Evolutionary conservation across 805 yeast genomes (phyloP).

Genomic region (Starmerella potacharoeniae): DNA sequence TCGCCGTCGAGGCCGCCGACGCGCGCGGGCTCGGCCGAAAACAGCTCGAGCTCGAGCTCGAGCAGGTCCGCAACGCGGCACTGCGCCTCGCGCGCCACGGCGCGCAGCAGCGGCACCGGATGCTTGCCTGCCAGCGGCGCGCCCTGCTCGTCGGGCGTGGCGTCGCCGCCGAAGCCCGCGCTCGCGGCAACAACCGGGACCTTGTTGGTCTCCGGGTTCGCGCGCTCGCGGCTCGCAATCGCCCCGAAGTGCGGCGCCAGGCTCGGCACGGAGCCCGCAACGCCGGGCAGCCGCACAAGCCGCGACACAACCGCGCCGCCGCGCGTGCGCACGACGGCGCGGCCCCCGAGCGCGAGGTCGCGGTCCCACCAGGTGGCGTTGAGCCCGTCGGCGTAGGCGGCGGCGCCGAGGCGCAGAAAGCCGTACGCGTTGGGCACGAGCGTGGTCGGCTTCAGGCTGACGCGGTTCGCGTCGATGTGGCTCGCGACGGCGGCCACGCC

Average conservation of each 20-base stretch:
- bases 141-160: constrained; percentile 34
- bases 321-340: constrained; percentile 57
- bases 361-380: constrained; percentile 95
- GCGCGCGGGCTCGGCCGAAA: constrained; percentile 70
- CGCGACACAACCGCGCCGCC: constrained; percentile 38
- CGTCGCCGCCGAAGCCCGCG: constrained; percentile 31
- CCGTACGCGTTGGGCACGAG: constrained; percentile 55
- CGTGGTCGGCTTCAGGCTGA: constrained; percentile 80
- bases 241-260: constrained; percentile 82
- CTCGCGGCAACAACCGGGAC: constrained; percentile 80
- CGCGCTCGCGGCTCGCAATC: constrained; percentile 41
- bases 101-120: constrained; percentile 52
- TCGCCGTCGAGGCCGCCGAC: constrained; percentile 85
- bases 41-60: constrained; percentile 84
- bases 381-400: constrained; percentile 85
- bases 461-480: constrained; percentile 88
- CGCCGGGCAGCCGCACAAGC: constrained; percentile 69
- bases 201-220: constrained; percentile 77
- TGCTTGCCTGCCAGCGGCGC: constrained; percentile 60
- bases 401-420: constrained; percentile 72
- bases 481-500: constrained; percentile 87
- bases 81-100: constrained; percentile 55
- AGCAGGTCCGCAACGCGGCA: constrained; percentile 49
- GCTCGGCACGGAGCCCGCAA: constrained; percentile 82
- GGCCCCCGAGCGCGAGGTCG: constrained; percentile 81